A percentile compares a stretch with the other conserved stretches of the same genome.
Evolutionary conservation across 495 filamentous ascomycete species (phyloP).

Genomic region (Talaromyces liani): DNA sequence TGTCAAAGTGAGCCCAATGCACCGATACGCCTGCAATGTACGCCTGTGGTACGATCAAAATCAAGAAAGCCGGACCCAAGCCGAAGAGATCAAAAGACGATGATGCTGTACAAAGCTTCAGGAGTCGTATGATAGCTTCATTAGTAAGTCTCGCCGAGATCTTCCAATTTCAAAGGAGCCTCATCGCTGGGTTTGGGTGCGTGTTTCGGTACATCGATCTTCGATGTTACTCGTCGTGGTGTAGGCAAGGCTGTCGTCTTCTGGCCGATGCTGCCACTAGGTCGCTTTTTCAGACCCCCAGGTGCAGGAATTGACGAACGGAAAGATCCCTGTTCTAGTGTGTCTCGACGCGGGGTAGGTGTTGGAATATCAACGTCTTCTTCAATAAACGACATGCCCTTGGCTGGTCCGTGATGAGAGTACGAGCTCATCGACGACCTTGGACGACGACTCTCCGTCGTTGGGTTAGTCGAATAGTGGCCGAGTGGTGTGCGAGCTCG

Average conservation of each 20-base stretch:
- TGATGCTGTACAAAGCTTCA: neutral
- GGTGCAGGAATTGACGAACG: slow-evolving; percentile 32
- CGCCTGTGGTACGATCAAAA: neutral
- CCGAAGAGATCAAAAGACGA: neutral
- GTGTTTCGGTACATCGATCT: slow-evolving; percentile 37
- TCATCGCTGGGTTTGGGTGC: slow-evolving; percentile 45
- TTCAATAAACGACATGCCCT: slow-evolving; percentile 36
- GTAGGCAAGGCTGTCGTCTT: slow-evolving; percentile 35
- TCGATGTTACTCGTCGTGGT: slow-evolving; percentile 39
- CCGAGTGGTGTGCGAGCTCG: slow-evolving; percentile 57
- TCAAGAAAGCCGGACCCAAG: neutral
- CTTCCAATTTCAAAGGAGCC: slow-evolving; percentile 43
- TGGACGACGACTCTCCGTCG: slow-evolving; percentile 37
- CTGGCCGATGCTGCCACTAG: slow-evolving; percentile 42
- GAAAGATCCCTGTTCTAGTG: slow-evolving; percentile 14
- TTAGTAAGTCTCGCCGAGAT: slow-evolving; percentile 64
- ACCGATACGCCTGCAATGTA: neutral
- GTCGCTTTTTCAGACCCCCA: slow-evolving; percentile 38
- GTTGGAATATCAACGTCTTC: slow-evolving; percentile 33
- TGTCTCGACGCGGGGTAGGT: slow-evolving; percentile 27
- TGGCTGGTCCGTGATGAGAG: slow-evolving; percentile 22
- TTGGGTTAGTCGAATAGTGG: slow-evolving; percentile 40
- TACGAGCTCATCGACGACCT: slow-evolving; percentile 36
- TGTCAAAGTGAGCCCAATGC: neutral
- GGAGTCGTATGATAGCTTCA: neutral